These are phyloP conservation scores for Lachancea meyersii DNA, from an alignment of 805 yeast genomes.

Conservation along the genomic window DNA sequence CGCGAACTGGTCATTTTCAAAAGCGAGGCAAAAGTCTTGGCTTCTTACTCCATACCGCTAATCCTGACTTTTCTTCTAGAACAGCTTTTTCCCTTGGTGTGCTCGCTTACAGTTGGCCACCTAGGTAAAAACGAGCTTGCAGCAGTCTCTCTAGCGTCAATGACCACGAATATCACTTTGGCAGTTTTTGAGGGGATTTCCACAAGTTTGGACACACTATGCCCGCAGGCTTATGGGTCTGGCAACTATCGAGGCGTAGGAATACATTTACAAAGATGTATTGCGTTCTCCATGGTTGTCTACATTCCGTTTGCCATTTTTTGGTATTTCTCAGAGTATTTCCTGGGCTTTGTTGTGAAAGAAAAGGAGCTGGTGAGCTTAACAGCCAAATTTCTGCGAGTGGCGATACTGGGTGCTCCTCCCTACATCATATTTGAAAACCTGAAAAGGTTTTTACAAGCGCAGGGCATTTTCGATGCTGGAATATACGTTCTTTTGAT, in stretches of 20 bases:
- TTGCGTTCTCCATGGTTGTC: slow-evolving; percentile 51
- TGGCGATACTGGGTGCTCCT: slow-evolving; percentile 65
- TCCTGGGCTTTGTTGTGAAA: slow-evolving; percentile 39
- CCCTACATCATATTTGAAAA: slow-evolving; percentile 74
- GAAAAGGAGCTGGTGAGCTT: slow-evolving; percentile 49
- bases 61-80: slow-evolving; percentile 66
- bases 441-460: slow-evolving; percentile 74
- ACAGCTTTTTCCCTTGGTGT: slow-evolving; percentile 69
- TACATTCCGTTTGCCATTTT: slow-evolving; percentile 47
- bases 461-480: slow-evolving; percentile 83
- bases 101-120: slow-evolving; percentile 79
- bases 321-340: slow-evolving; percentile 57
- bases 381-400: slow-evolving; percentile 54
- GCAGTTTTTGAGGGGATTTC: slow-evolving; percentile 79
- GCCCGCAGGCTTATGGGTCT: slow-evolving; percentile 84
- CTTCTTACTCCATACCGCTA: slow-evolving; percentile 45
- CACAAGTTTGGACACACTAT: slow-evolving; percentile 73
- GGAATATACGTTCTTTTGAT: slow-evolving; percentile 60
- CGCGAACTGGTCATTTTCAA: slow-evolving; percentile 33
- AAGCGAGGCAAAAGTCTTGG: slow-evolving; percentile 34
- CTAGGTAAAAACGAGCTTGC: slow-evolving; percentile 74
- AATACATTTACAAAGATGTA: slow-evolving; percentile 64
- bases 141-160: slow-evolving; percentile 75
- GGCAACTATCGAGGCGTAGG: slow-evolving; percentile 66
- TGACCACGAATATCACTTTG: slow-evolving; percentile 76